Conservation (phyloP, 257 asterid genomes). For the Fraxinus excelsior region DNA sequence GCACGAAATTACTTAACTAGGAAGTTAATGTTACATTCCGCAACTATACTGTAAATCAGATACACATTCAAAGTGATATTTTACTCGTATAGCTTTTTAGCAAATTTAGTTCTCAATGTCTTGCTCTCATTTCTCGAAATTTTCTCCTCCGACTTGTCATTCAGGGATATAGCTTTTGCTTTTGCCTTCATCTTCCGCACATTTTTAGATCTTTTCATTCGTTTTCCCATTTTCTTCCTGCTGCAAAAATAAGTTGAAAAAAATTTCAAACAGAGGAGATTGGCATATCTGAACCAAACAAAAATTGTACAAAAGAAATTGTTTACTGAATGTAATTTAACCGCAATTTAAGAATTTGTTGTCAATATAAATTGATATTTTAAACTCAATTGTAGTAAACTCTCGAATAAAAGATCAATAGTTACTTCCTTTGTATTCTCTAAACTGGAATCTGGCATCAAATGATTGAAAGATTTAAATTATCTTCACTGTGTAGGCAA, state of each 20-base stretch:
- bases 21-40: neutral
- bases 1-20: too few relatives aligned
- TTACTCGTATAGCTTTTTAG: conserved; percentile 62
- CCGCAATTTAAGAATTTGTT: neutral
- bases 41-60: neutral
- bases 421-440: neutral
- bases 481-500: neutral
- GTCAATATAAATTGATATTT: neutral
- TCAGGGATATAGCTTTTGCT: conserved; percentile 58
- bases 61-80: neutral
- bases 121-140: conserved; percentile 55
- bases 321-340: neutral
- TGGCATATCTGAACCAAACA: too few relatives aligned
- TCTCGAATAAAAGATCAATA: neutral
- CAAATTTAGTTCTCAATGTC: conserved; percentile 48
- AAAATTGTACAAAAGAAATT: neutral
- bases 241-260: conserved; percentile 37
- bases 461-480: neutral
- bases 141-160: conserved; percentile 51
- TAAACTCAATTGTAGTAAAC: neutral
- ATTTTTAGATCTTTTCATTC: conserved; percentile 72
- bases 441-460: too few relatives aligned
- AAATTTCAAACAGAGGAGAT: too few relatives aligned
- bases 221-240: conserved; percentile 49
- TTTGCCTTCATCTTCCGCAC: conserved; percentile 66